phyloP scores from a whole-genome alignment of 2,329 filamentous ascomycete species.

The Macrophomina pseudophaseolina region DNA sequence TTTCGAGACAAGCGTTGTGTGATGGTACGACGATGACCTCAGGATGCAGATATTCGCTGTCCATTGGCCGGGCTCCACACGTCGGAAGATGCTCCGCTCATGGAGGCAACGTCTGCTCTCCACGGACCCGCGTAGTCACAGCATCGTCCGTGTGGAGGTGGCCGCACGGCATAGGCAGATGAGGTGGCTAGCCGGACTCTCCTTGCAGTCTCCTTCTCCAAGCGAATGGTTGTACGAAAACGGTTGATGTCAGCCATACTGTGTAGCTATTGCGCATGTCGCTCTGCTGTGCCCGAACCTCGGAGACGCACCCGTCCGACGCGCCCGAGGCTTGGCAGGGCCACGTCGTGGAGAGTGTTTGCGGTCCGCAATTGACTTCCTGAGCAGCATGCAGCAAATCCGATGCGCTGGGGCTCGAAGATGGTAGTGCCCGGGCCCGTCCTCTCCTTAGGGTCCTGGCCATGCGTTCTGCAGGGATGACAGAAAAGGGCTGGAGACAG shows the following conservation, averaged over 20 bases:
- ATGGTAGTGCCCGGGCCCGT: conserved; percentile 10
- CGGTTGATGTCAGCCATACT: conserved; percentile 9
- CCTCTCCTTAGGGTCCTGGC: background rate
- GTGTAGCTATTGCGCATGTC: conserved; percentile 6
- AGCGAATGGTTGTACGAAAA: conserved; percentile 18
- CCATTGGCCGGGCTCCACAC: conserved; percentile 4
- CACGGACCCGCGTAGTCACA: background rate
- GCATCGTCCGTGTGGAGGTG: background rate
- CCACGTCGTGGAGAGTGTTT: conserved; percentile 10
- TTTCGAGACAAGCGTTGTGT: background rate
- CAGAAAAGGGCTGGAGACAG: conserved; percentile 5
- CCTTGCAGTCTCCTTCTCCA: conserved; percentile 13
- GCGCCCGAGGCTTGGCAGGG: conserved; percentile 22
- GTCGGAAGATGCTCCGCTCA: conserved; percentile 10
- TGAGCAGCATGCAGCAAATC: conserved; percentile 1
- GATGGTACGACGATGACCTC: conserved; percentile 13
- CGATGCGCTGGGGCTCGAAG: background rate
- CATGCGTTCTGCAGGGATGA: conserved; percentile 24
- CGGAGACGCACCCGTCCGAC: conserved; percentile 1
- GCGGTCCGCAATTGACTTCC: conserved; percentile 1
- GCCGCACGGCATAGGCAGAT: background rate
- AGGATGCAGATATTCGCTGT: conserved; percentile 9
- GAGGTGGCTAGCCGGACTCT: conserved; percentile 8
- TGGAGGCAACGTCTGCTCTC: background rate
- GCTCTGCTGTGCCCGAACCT: conserved; percentile 15